Evolutionary conservation across 371 early-diverging fungal genomes (phyloP).

Genomic region (Mortierella sp.): DNA sequence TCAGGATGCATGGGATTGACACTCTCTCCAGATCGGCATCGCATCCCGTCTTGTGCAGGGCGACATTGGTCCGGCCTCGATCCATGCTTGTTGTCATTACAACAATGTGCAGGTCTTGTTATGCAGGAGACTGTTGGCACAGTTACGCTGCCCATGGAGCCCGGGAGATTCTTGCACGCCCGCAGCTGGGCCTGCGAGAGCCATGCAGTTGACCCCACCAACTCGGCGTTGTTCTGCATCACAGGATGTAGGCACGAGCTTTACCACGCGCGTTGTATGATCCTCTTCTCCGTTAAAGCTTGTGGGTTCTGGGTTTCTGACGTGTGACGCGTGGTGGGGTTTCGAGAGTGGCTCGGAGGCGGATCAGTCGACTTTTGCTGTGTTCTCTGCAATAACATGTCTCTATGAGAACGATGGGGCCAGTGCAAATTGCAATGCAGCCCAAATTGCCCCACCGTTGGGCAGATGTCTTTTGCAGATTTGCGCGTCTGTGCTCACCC

Average conservation of each 20-base stretch:
- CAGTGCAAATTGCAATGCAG: too few relatives aligned
- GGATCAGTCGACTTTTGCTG: too few relatives aligned
- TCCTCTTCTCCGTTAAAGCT: too few relatives aligned
- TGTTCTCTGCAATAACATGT: too few relatives aligned
- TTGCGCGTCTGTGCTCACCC: too few relatives aligned
- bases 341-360: too few relatives aligned
- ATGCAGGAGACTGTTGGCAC: conserved; percentile 34
- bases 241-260: conserved; percentile 19
- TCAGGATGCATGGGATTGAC: conserved; percentile 40
- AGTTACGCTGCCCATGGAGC: conserved; percentile 35
- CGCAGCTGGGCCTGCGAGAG: conserved; percentile 33
- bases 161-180: conserved; percentile 34
- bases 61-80: conserved; percentile 18
- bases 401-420: too few relatives aligned
- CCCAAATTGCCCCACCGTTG: too few relatives aligned
- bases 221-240: conserved; percentile 29
- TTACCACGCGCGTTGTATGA: too few relatives aligned
- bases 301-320: too few relatives aligned
- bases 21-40: conserved; percentile 21
- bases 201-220: conserved; percentile 40
- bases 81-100: conserved; percentile 26
- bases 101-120: conserved; percentile 26
- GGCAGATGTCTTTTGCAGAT: too few relatives aligned
- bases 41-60: conserved; percentile 22
- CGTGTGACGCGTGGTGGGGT: too few relatives aligned